Percentiles rank a stretch among this genome's conserved stretches.
These are phyloP conservation scores for Silene conica DNA, from an alignment of 148 eudicot species.

Conservation along the genomic window DNA sequence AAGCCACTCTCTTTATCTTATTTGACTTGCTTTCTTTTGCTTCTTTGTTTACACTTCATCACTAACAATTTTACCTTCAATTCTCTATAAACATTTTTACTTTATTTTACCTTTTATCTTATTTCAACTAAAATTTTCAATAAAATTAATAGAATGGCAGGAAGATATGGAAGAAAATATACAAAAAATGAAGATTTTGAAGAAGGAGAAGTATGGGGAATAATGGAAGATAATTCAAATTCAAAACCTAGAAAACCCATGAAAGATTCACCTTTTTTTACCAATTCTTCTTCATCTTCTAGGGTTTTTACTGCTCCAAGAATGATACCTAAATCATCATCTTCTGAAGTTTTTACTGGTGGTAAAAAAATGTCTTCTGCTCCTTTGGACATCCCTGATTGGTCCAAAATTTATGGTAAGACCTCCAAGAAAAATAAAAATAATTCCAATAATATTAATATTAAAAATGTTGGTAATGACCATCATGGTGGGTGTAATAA, in stretches of 20 bases:
- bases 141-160: slow-evolving; percentile 17
- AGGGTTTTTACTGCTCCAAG: slow-evolving; percentile 30
- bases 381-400: slow-evolving; percentile 56
- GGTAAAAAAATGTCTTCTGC: slow-evolving; percentile 45
- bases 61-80: slow-evolving; percentile 3
- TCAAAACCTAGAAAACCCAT: slow-evolving; percentile 16
- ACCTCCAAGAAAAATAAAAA: slow-evolving; percentile 7
- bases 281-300: slow-evolving; percentile 17
- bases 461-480: background rate
- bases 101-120: no score
- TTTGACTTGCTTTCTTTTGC: slow-evolving; percentile 17
- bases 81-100: background rate
- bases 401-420: slow-evolving; percentile 49
- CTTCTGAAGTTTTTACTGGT: slow-evolving; percentile 15
- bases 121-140: background rate
- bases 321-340: slow-evolving; percentile 48
- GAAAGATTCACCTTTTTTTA: slow-evolving; percentile 21
- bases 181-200: slow-evolving; percentile 52
- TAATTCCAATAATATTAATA: background rate
- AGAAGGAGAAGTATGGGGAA: slow-evolving; percentile 64
- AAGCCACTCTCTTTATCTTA: slow-evolving; percentile 5
- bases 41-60: slow-evolving; percentile 4
- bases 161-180: slow-evolving; percentile 31
- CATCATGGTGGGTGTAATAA: slow-evolving; percentile 14
- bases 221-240: slow-evolving; percentile 27